These are phyloP conservation scores for Microbotryum scabiosae DNA, from an alignment of 1,284 basidiomycete genomes.

Conservation along the genomic window DNA sequence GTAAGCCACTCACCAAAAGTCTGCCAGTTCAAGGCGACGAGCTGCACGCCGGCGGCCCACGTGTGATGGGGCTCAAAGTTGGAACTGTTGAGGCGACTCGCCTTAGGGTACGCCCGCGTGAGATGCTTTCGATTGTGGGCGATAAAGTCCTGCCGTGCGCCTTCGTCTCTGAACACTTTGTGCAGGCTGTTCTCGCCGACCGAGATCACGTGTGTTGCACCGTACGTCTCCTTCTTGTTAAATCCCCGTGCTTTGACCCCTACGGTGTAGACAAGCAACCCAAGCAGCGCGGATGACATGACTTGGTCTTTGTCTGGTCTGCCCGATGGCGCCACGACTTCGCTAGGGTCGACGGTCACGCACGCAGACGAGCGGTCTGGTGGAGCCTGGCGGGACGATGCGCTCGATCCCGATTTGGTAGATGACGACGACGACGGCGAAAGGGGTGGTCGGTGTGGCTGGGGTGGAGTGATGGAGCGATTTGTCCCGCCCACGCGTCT, in stretches of 20 bases:
- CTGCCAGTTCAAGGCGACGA: conserved; percentile 98
- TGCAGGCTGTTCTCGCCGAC: conserved; percentile 74
- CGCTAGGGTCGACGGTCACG: background rate
- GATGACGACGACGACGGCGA: background rate
- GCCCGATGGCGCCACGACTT: too few relatives aligned
- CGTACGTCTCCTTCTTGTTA: conserved; percentile 81
- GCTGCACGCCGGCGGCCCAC: conserved; percentile 83
- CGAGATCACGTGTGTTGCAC: conserved; percentile 82
- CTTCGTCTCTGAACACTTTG: conserved; percentile 42
- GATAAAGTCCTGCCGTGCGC: conserved; percentile 62
- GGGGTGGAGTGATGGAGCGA: background rate
- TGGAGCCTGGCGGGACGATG: conserved; percentile 6
- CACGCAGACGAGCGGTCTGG: background rate
- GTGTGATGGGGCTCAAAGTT: conserved; percentile 86
- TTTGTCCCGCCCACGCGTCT: background rate
- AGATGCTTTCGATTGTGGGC: conserved; percentile 82
- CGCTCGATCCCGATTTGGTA: background rate
- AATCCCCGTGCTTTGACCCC: conserved; percentile 72
- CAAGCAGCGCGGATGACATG: conserved; percentile 65
- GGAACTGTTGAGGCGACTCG: conserved; percentile 66
- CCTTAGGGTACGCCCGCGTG: conserved; percentile 83
- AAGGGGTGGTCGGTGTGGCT: background rate
- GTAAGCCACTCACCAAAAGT: conserved; percentile 59
- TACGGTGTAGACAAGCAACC: conserved; percentile 84
- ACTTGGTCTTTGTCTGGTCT: conserved; percentile 18